phyloP scores from a whole-genome alignment of 176 grass and related monocot species.

The Saccharum officinarum region DNA sequence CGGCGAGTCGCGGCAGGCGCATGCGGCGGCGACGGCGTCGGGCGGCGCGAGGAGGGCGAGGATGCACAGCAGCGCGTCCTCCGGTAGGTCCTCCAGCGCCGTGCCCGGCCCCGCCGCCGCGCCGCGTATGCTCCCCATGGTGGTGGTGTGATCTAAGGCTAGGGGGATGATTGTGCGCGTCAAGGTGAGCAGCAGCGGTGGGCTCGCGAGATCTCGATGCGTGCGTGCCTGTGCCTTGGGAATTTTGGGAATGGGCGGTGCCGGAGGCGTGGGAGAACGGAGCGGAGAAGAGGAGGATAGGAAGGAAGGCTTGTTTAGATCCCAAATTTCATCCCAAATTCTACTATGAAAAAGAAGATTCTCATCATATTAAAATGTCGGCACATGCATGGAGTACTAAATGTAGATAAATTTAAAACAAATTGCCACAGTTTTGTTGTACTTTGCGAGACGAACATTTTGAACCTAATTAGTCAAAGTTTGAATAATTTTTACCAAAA shows the following conservation, averaged over 20 bases:
- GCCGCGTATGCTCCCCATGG: constrained; percentile 34
- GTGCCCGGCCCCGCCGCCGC: constrained; percentile 24
- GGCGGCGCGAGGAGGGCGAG: constrained; percentile 47
- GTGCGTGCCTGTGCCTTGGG: neutral
- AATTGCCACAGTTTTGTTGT: too few relatives aligned
- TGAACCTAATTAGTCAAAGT: too few relatives aligned
- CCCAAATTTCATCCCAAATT: too few relatives aligned
- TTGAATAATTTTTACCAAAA: too few relatives aligned
- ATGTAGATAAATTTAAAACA: too few relatives aligned
- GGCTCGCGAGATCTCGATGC: neutral
- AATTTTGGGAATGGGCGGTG: constrained; percentile 21
- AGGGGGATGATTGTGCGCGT: neutral
- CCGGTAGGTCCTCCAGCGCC: constrained; percentile 48
- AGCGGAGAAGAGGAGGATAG: neutral
- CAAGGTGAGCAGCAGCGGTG: neutral
- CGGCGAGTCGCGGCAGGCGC: constrained; percentile 40
- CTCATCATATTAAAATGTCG: too few relatives aligned
- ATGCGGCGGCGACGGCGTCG: constrained; percentile 41
- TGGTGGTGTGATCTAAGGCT: neutral
- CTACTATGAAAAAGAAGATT: too few relatives aligned
- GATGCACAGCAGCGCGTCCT: constrained; percentile 58
- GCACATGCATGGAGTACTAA: too few relatives aligned
- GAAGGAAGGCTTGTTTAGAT: neutral
- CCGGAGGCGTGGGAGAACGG: constrained; percentile 19
- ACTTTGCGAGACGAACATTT: too few relatives aligned